These are phyloP conservation scores for Geranium rotundifolium DNA, from an alignment of 345 rosid species.

Conservation along the genomic window DNA sequence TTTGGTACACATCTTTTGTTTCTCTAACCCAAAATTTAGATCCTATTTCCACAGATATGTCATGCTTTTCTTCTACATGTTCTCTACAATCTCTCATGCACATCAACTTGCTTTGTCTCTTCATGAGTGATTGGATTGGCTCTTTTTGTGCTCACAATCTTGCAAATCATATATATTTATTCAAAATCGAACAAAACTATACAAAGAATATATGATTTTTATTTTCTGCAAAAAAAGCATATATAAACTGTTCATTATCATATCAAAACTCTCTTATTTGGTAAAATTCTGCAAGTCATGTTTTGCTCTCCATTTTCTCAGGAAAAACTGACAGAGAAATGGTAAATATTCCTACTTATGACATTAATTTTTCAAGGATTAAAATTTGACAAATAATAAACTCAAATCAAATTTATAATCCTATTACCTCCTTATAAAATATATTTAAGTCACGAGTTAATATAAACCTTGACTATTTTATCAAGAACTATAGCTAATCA, in stretches of 20 bases:
- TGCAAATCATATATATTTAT: not conserved
- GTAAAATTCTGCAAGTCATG: not conserved
- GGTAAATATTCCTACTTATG: too few species aligned
- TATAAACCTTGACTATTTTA: too few species aligned
- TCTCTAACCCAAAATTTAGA: not conserved
- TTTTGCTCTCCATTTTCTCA: not conserved
- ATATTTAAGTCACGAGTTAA: too few species aligned
- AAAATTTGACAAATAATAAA: too few species aligned
- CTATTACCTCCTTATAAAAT: too few species aligned
- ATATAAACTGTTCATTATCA: not conserved
- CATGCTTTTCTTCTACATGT: not conserved
- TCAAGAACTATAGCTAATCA: too few species aligned
- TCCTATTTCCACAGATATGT: not conserved
- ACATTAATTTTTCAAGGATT: too few species aligned
- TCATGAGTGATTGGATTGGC: not conserved
- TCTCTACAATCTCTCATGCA: not conserved
- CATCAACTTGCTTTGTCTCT: not conserved
- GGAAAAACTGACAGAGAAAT: not conserved
- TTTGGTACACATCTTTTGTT: not conserved
- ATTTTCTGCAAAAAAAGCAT: too few species aligned
- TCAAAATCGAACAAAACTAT: not conserved
- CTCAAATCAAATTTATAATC: too few species aligned
- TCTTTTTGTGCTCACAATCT: not conserved
- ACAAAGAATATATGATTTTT: too few species aligned
- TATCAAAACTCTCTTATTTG: too few species aligned